Conservation (phyloP, 306 rosid genomes). For the Prunus mongolica region DNA sequence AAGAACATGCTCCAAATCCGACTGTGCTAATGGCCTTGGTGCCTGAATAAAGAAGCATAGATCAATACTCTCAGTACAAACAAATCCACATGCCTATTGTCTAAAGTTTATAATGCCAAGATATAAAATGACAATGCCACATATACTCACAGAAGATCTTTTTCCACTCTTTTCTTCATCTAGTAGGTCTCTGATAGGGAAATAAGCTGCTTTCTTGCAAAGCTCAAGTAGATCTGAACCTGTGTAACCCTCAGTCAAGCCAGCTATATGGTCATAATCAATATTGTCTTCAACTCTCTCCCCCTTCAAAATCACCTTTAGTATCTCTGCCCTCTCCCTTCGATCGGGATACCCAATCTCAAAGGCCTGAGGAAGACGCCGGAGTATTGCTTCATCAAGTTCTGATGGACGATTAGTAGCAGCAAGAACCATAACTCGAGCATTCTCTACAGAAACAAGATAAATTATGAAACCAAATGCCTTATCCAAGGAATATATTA, state of each 20-base stretch:
- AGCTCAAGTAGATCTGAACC: slow-evolving; percentile 96
- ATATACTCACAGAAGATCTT: slow-evolving; percentile 58
- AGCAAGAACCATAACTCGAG: slow-evolving; percentile 95
- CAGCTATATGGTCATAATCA: slow-evolving; percentile 52
- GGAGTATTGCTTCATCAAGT: slow-evolving; percentile 96
- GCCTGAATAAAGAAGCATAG: slow-evolving; percentile 39
- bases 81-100: slow-evolving; percentile 2
- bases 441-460: slow-evolving; percentile 49
- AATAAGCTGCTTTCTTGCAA: slow-evolving; percentile 97
- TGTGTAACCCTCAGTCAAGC: slow-evolving; percentile 75
- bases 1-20: slow-evolving; percentile 70
- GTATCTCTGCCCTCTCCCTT: slow-evolving; percentile 78
- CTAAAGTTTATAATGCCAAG: not conserved
- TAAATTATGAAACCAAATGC: slow-evolving; percentile 4
- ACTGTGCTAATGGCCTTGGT: slow-evolving; percentile 59
- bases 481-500: slow-evolving; percentile 10
- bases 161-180: slow-evolving; percentile 72
- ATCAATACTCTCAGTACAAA: slow-evolving; percentile 8
- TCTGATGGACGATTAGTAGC: slow-evolving; percentile 99
- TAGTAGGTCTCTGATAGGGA: slow-evolving; percentile 79
- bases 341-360: slow-evolving; percentile 81
- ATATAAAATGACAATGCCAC: slow-evolving; percentile 4
- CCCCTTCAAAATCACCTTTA: slow-evolving; percentile 74
- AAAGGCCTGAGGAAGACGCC: slow-evolving; percentile 99
- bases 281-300: slow-evolving; percentile 62